Evolutionary conservation across 768 basidiomycete species (phyloP), one percentile per base, ranked within the genome.

Genomic region (Rhodotorula sphaerocarpa): DNA sequence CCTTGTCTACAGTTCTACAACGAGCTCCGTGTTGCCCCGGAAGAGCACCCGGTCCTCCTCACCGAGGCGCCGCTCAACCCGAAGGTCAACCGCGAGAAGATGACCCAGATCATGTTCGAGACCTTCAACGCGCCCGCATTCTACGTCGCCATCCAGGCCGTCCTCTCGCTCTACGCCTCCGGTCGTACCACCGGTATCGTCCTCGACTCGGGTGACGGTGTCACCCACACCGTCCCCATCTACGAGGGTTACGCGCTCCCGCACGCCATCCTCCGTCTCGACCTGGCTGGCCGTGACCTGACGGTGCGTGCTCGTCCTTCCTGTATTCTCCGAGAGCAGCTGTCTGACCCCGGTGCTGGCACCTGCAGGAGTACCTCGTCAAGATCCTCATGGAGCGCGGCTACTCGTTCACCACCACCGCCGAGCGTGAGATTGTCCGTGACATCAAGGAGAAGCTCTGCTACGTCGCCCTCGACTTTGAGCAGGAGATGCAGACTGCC

Each of bases 371-470:
- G 61, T 84, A 79, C 75, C 77, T 90, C 70, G 82, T 86, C 81
- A 88, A 89, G 79, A 84, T 86, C 72, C 77, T 90, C 74, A 86
- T 82, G 76, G 90, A 95, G 78, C 84, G 91, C 73, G 91, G 91
- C 16, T 92, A 95, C 77, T 81, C 84, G 23, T 93, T 95, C 83
- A 91, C 88, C 70, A 93, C 90, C 66, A 86, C 88, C 18, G 90
- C 72, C 59, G 71, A 73, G 66, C 71, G 71, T 27, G 70, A 71
- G 83, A 90, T 95, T 62, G 91, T 93, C 71, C 82, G 91, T 63
- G 91, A 93, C 76, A 92, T 95, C 81, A 95, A 95, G 81, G 89
- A 90, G 82, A 90, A 90, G 81, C 83, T 92, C 33, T 91, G 90
- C 77, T 92, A 92, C 75, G 90, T 93, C 68, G 90, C 90, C 43